phyloP scores from a whole-genome alignment of 208 protist species.

The Acanthamoeba culbertsoni region DNA sequence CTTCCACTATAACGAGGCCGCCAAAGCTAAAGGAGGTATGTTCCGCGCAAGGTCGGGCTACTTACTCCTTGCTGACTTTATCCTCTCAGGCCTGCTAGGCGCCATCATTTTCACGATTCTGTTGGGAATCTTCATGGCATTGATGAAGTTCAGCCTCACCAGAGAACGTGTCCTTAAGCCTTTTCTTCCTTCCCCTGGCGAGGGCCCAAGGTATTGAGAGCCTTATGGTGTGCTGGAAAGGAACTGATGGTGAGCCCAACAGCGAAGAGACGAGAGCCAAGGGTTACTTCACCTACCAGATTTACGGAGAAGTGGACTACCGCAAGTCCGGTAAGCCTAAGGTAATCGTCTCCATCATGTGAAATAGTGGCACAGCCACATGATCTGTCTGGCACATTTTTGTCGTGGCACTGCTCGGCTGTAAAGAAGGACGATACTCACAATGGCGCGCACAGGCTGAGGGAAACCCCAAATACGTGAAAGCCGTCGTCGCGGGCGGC shows the following conservation, averaged over 20 bases:
- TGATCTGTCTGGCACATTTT: background rate
- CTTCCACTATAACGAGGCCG: conserved; percentile 48
- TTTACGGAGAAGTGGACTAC: background rate
- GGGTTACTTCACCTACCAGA: background rate
- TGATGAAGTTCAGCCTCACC: background rate
- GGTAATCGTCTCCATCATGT: background rate
- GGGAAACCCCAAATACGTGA: background rate
- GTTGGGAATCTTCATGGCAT: background rate
- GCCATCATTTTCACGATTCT: background rate
- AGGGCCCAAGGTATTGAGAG: conserved; percentile 3
- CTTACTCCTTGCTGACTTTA: background rate
- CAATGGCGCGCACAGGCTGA: background rate
- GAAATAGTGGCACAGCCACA: background rate
- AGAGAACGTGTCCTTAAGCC: background rate
- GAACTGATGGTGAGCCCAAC: background rate
- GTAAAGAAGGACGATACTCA: no score
- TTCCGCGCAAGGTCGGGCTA: background rate
- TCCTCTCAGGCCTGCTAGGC: background rate
- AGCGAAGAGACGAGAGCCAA: conserved; percentile 9
- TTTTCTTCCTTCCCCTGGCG: background rate
- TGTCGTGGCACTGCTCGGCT: background rate
- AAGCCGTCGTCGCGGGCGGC: conserved; percentile 28
- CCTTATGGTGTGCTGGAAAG: background rate
- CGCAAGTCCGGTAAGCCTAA: background rate
- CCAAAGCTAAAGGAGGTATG: background rate